Evolutionary conservation across 1,284 basidiomycete genomes (phyloP).

Genomic region (Takashimella koratensis): DNA sequence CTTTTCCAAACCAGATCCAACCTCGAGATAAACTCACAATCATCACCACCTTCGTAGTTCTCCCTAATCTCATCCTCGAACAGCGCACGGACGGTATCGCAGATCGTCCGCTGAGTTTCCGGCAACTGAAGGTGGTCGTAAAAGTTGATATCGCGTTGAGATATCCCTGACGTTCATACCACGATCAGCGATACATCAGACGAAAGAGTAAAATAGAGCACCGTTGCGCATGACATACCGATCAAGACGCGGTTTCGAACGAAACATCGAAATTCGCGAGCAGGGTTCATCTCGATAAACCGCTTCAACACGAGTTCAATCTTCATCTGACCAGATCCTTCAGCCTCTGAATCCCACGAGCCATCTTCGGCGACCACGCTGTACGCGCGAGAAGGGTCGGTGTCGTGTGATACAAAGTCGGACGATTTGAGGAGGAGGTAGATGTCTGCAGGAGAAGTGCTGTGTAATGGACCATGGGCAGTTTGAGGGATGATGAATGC

Average conservation of each 20-base stretch:
- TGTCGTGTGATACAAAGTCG: conserved; percentile 81
- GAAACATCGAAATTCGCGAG: conserved; percentile 83
- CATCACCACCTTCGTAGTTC: conserved; percentile 58
- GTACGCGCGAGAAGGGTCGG: conserved; percentile 54
- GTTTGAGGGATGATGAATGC: conserved; percentile 78
- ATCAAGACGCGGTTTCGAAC: conserved; percentile 66
- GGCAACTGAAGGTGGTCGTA: conserved; percentile 80
- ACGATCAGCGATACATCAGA: not conserved
- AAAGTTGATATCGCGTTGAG: conserved; percentile 84
- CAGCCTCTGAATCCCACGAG: not conserved
- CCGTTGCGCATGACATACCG: conserved; percentile 54
- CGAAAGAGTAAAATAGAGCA: conserved; percentile 1
- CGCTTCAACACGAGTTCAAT: conserved; percentile 88
- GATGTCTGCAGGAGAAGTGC: conserved; percentile 80
- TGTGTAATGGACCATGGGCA: conserved; percentile 78
- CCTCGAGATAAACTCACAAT: conserved; percentile 63
- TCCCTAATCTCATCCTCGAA: conserved; percentile 65
- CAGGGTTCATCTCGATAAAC: conserved; percentile 80
- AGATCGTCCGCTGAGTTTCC: conserved; percentile 57
- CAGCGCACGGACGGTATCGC: conserved; percentile 57
- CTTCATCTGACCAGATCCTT: conserved; percentile 46
- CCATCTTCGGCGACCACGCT: conserved; percentile 26
- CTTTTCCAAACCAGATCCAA: not conserved
- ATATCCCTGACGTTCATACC: conserved; percentile 59
- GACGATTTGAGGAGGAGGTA: conserved; percentile 91